Base-by-base conservation (phyloP, 108 stramenopile genomes). In the Bacterosira constricta region DNA sequence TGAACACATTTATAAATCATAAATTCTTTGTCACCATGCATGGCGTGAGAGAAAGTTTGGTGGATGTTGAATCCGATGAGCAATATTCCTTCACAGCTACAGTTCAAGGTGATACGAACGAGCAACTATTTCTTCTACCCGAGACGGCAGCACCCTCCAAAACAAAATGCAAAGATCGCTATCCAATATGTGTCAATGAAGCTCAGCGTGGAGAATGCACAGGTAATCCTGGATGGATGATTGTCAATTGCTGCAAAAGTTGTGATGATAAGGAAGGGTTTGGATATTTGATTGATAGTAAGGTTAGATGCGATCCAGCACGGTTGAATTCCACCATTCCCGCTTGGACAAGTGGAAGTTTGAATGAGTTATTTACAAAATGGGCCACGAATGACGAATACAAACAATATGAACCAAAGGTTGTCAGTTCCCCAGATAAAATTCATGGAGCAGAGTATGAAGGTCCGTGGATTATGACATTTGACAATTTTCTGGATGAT, bases 161-260 rank as follows among this genome's bases (percentile, higher is more conserved):
- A 32, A 70, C 68, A 18, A 55, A 17, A 38, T 80, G 79, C 52
- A 69, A 71, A 55, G 79, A 80, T 55, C 41, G 79, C 17, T 80
- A 79, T 18, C 67, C 75, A 1, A 45, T 77, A 1, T 89, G 88
- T 50, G 38, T 9, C 0, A 38, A 74, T 5, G 84, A 84, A 76
- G 84, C 86, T 1, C 31, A 53, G 3, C 37, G 67, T 36, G 86
- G 84, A 2, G 85, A 85, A 77, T 89, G 88, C 61, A 70, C 60
- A 10, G 61, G 42, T 0, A 86, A 86, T 73, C 86, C 86, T 6
- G 82, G 78, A 27, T 89, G 84, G 75, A 89, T 89, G 88, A 58
- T 86, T 57, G 55, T 82, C 11, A 70, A 86, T 55, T 89, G 88
- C 51, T 83, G 82, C 39, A 66, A 73, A 36, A 73, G 79, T 34